Percentiles rank a stretch among this genome's conserved stretches.
Conservation (phyloP, 306 rosid genomes). For the Cicer cuneatum region DNA sequence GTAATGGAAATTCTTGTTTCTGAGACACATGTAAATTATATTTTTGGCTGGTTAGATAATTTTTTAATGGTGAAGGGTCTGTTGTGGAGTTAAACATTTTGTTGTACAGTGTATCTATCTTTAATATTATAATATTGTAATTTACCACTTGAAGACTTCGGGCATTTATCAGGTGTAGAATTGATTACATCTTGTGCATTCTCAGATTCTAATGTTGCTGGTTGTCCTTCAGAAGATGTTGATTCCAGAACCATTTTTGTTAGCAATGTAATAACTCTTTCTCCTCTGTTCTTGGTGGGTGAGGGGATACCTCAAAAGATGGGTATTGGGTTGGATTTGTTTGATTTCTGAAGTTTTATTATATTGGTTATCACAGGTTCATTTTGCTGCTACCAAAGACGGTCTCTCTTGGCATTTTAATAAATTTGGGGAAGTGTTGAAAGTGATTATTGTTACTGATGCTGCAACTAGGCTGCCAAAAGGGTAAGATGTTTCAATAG, state of each 20-base stretch:
- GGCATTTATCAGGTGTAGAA: constrained; percentile 13
- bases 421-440: constrained; percentile 84
- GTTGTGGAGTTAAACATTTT: background rate
- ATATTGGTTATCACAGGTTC: constrained; percentile 63
- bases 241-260: constrained; percentile 90
- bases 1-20: constrained; percentile 5
- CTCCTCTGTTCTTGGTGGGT: constrained; percentile 37
- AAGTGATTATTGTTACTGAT: constrained; percentile 79
- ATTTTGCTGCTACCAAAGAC: constrained; percentile 94
- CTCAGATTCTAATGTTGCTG: constrained; percentile 62
- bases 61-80: constrained; percentile 4
- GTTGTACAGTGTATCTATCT: constrained; percentile 23
- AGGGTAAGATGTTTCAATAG: constrained; percentile 63
- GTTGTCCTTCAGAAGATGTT: constrained; percentile 77
- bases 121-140: background rate
- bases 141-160: constrained; percentile 14
- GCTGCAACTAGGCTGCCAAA: constrained; percentile 85
- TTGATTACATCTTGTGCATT: constrained; percentile 32
- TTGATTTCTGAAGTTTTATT: constrained; percentile 35
- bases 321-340: constrained; percentile 33
- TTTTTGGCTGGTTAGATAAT: constrained; percentile 7
- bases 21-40: constrained; percentile 9
- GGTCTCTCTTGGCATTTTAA: constrained; percentile 86
- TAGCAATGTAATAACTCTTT: constrained; percentile 75
- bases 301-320: constrained; percentile 1